phyloP scores from a whole-genome alignment of 345 rosid genomes.

The Gossypium stocksii region DNA sequence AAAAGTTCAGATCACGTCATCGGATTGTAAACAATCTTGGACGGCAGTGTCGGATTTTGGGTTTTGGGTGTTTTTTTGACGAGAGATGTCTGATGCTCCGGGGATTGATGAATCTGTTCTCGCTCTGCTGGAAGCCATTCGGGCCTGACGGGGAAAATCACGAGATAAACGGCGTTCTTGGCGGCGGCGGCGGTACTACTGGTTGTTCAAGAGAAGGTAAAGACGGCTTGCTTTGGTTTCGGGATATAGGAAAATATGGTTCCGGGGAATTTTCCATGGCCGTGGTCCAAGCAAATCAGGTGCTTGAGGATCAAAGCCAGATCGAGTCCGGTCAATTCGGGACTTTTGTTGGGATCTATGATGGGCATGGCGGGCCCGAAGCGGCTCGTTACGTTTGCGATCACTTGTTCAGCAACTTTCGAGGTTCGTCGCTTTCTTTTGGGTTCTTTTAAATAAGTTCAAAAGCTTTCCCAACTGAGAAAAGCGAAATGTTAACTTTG shows the following conservation, averaged over 20 bases:
- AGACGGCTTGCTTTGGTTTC: conserved; percentile 76
- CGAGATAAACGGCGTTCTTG: conserved; percentile 14
- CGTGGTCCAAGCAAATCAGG: conserved; percentile 79
- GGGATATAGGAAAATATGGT: conserved; percentile 60
- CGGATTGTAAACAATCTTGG: background rate
- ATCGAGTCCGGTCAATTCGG: conserved; percentile 87
- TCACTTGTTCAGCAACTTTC: conserved; percentile 67
- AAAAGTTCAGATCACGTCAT: background rate
- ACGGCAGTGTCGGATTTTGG: conserved; percentile 23
- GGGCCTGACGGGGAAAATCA: conserved; percentile 37
- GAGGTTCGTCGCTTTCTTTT: conserved; percentile 43
- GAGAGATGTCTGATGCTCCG: conserved; percentile 90
- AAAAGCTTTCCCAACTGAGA: background rate
- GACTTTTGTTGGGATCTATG: conserved; percentile 85
- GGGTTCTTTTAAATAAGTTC: background rate
- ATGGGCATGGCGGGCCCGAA: conserved; percentile 89
- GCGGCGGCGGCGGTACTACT: conserved; percentile 1
- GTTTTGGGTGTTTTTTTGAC: conserved; percentile 16
- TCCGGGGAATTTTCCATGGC: conserved; percentile 89
- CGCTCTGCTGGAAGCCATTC: conserved; percentile 71
- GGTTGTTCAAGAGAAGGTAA: conserved; percentile 48
- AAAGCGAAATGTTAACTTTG: background rate
- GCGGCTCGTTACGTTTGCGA: conserved; percentile 80
- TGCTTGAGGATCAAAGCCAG: conserved; percentile 84
- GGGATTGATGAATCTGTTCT: conserved; percentile 82